These are phyloP conservation scores for Barnettozyma pratensis DNA, from an alignment of 805 yeast species.

Conservation along the genomic window DNA sequence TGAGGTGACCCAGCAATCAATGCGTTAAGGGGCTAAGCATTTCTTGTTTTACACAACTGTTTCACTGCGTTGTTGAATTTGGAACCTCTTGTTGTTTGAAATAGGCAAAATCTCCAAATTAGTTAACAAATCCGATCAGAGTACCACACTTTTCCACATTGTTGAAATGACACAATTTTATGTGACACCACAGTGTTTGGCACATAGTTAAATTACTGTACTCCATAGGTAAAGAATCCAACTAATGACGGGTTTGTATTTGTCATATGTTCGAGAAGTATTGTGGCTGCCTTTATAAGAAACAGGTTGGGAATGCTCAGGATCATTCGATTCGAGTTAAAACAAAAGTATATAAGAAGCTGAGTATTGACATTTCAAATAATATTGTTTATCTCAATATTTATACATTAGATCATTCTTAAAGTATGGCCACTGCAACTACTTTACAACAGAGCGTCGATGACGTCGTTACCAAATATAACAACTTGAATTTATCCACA, in stretches of 20 bases:
- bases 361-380: no score
- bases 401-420: neutral
- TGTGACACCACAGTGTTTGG: neutral
- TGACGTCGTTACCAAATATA: constrained; percentile 7
- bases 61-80: no score
- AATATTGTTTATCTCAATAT: neutral
- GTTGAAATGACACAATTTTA: neutral
- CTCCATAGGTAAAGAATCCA: neutral
- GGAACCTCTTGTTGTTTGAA: no score
- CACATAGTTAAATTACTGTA: neutral
- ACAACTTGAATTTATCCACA: neutral
- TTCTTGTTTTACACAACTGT: no score
- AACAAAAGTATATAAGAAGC: no score
- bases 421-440: constrained; percentile 1
- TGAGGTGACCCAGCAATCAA: no score
- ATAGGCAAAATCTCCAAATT: neutral
- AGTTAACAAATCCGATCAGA: neutral
- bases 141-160: neutral
- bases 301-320: no score
- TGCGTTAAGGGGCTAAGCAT: no score
- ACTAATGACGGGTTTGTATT: neutral
- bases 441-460: constrained; percentile 5
- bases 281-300: neutral
- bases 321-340: no score
- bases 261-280: neutral